Evolutionary conservation across 2,329 filamentous ascomycete genomes (phyloP).

Genomic region (Colletotrichum liaoningense): DNA sequence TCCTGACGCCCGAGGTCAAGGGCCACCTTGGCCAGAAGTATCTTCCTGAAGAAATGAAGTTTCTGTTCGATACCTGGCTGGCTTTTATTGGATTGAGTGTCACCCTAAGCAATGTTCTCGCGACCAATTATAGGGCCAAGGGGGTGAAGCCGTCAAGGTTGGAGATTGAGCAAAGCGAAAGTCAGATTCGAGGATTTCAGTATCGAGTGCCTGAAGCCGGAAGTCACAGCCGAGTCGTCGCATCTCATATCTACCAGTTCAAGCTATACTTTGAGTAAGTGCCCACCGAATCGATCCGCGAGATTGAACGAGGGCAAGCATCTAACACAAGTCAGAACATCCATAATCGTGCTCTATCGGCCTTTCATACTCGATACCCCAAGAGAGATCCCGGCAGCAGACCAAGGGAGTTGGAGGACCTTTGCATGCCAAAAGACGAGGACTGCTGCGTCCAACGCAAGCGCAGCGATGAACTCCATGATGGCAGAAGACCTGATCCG

Average conservation of each 20-base stretch:
- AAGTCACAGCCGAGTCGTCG: constrained; percentile 16
- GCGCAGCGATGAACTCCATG: constrained; percentile 23
- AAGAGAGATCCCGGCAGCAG: constrained; percentile 3
- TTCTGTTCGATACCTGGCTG: constrained; percentile 21
- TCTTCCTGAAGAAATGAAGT: not conserved
- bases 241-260: constrained; percentile 24
- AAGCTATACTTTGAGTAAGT: constrained; percentile 28
- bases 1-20: constrained; percentile 6
- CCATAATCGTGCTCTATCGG: constrained; percentile 25
- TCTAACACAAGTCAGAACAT: not conserved
- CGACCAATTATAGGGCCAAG: constrained; percentile 9
- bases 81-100: not conserved
- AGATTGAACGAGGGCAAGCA: not conserved
- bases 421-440: constrained; percentile 29
- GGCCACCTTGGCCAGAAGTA: constrained; percentile 14
- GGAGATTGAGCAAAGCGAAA: constrained; percentile 24
- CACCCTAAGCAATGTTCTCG: constrained; percentile 2
- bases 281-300: accelerated
- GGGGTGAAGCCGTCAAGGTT: not conserved
- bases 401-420: constrained; percentile 24
- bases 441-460: constrained; percentile 17
- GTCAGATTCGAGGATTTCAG: constrained; percentile 14
- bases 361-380: constrained; percentile 31
- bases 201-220: not conserved
- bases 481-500: constrained; percentile 28